Evolutionary conservation across 257 asterid species (phyloP).

Genomic region (Penstemon newberryi): DNA sequence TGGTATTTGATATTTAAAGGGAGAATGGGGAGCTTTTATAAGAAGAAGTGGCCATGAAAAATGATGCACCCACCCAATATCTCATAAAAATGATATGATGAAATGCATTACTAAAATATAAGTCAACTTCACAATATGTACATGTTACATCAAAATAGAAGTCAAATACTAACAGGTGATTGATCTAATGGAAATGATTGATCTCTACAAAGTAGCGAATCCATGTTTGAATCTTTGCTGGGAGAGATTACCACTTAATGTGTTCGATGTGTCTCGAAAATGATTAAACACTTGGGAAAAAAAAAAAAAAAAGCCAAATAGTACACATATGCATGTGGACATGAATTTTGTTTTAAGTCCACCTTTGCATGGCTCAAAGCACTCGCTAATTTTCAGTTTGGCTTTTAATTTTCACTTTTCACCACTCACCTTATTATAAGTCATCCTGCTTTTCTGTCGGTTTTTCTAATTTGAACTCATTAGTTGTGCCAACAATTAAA

Average conservation of each 20-base stretch:
- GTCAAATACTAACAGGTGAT: background rate
- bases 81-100: conserved; percentile 48
- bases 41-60: conserved; percentile 19
- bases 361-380: conserved; percentile 40
- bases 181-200: too few relatives aligned
- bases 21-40: too few relatives aligned
- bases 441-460: conserved; percentile 39
- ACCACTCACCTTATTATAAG: conserved; percentile 32
- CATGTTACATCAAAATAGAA: conserved; percentile 34
- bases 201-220: too few relatives aligned
- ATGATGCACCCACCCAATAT: conserved; percentile 36
- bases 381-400: conserved; percentile 15
- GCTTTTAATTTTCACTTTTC: conserved; percentile 6
- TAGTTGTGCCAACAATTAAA: too few relatives aligned
- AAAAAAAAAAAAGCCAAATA: too few relatives aligned
- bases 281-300: too few relatives aligned
- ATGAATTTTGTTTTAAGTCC: conserved; percentile 25
- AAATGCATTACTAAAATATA: conserved; percentile 52
- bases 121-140: conserved; percentile 64
- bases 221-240: too few relatives aligned
- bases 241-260: too few relatives aligned
- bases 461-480: background rate
- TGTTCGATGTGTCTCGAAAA: too few relatives aligned
- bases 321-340: conserved; percentile 38
- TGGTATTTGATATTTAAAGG: too few relatives aligned